phyloP scores from a whole-genome alignment of 1,284 basidiomycete species.

The Sporisorium sorghi region DNA sequence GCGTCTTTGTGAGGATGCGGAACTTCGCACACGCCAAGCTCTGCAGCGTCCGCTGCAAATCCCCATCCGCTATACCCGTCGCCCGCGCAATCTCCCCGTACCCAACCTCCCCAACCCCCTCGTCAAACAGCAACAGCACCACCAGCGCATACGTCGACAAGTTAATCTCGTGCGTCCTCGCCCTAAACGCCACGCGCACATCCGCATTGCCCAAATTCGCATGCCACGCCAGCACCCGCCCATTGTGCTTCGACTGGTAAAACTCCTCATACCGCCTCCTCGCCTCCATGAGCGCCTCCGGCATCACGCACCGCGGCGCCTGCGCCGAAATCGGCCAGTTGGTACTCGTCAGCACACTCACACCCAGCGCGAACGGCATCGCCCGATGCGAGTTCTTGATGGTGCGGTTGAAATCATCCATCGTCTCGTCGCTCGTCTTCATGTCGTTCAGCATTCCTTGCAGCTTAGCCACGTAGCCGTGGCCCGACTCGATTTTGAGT shows the following conservation, averaged over 20 bases:
- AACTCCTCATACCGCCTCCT: constrained; percentile 84
- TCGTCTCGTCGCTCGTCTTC: constrained; percentile 86
- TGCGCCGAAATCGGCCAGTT: constrained; percentile 66
- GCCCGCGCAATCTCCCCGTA: constrained; percentile 47
- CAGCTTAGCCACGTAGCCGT: constrained; percentile 96
- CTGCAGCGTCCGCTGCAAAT: constrained; percentile 90
- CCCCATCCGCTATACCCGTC: constrained; percentile 76
- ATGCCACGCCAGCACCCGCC: constrained; percentile 92
- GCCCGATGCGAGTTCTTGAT: constrained; percentile 74
- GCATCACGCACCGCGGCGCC: constrained; percentile 51
- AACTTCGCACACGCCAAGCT: constrained; percentile 97
- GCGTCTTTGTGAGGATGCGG: constrained; percentile 91
- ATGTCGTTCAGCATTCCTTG: constrained; percentile 99
- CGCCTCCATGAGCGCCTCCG: constrained; percentile 53
- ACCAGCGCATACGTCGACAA: constrained; percentile 90
- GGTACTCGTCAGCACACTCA: constrained; percentile 67
- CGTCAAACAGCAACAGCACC: constrained; percentile 84
- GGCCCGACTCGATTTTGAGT: constrained; percentile 95
- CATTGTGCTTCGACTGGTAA: constrained; percentile 88
- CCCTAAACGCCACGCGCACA: constrained; percentile 84
- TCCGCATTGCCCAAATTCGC: constrained; percentile 92
- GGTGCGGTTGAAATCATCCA: constrained; percentile 79
- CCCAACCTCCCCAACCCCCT: constrained; percentile 24
- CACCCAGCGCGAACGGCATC: constrained; percentile 80
- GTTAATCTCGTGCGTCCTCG: constrained; percentile 86